Conservation (phyloP, 2,329 filamentous ascomycete species). For the Scytalidium sp. region DNA sequence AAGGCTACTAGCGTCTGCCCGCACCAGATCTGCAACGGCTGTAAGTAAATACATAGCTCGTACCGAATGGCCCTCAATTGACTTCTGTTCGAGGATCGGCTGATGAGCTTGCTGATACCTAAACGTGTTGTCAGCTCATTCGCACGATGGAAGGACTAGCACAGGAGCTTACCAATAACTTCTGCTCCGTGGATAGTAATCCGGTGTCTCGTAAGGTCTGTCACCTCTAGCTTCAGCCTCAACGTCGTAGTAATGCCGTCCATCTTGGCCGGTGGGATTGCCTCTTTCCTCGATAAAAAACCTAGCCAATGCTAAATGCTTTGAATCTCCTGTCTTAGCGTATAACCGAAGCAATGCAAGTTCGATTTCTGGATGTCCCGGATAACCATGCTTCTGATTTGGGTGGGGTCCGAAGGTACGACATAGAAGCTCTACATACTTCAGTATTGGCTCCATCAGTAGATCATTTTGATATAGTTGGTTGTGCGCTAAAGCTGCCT, state of each 20-base stretch:
- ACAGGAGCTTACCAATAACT: slow-evolving; percentile 32
- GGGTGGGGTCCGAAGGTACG: slow-evolving; percentile 48
- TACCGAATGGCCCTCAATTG: slow-evolving; percentile 57
- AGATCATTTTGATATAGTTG: slow-evolving; percentile 47
- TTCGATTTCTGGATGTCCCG: slow-evolving; percentile 56
- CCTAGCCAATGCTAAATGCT: slow-evolving; percentile 43
- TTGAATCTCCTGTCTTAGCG: slow-evolving; percentile 32
- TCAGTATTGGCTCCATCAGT: slow-evolving; percentile 49
- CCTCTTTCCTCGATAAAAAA: slow-evolving; percentile 60
- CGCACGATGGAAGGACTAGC: neutral
- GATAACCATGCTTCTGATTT: slow-evolving; percentile 54
- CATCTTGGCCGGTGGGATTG: slow-evolving; percentile 45
- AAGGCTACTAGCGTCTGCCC: slow-evolving; percentile 25
- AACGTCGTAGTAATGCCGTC: slow-evolving; percentile 51
- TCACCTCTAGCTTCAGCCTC: slow-evolving; percentile 51
- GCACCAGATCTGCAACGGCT: slow-evolving; percentile 52
- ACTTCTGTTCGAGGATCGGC: slow-evolving; percentile 50
- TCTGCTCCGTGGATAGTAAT: slow-evolving; percentile 40
- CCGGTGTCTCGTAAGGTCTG: slow-evolving; percentile 41
- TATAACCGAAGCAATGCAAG: slow-evolving; percentile 45
- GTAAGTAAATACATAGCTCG: slow-evolving; percentile 59
- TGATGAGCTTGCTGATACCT: slow-evolving; percentile 57
- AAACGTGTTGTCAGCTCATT: neutral
- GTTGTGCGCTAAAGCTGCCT: slow-evolving; percentile 56
- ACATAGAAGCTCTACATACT: slow-evolving; percentile 51